Evolutionary conservation across 2,329 filamentous ascomycete species (phyloP), one percentile per base, ranked within the genome.

Genomic region (Fusarium sp.): DNA sequence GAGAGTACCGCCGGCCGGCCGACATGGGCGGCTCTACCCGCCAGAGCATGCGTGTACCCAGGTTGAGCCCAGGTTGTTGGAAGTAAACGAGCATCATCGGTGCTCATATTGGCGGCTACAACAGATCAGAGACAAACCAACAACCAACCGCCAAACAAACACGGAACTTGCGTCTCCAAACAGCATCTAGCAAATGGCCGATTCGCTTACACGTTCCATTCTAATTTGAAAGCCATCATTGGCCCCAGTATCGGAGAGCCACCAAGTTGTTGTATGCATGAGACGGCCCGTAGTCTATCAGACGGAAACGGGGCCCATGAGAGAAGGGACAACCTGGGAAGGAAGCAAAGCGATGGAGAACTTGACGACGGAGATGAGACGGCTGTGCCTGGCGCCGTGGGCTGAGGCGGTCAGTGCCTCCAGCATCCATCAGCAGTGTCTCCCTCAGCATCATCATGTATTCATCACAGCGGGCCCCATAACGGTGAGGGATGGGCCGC

Each of bases 331-430:
- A 48, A 20, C 45, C 57, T 54, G 34, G 57, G 35, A 18, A 18
- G 35, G 45, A 7, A 54, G 27, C 16, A 58, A 9, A 34, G 50
- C 35, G 11, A 62, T 58, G 66, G 48, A 62, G 56, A 63, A 69
- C 56, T 63, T 56, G 62, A 66, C 35, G 39, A 56, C 62, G 57
- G 43, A 66, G 59, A 68, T 72, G 70, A 68, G 63, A 70, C 67
- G 70, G 63, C 64, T 27, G 54, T 66, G 41, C 59, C 57, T 35
- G 60, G 48, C 32, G 37, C 61, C 32, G 52, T 70, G 67, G 64
- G 50, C 54, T 63, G 67, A 77, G 61, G 68, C 66, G 73, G 71
- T 70, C 64, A 74, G 67, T 75, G 68, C 64, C 65, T 32, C 48
- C 48, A 54, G 63, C 58, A 30, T 25, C 20, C 25, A 20, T 43